These are phyloP conservation scores for Citrus medica DNA, from an alignment of 345 rosid genomes.

Conservation along the genomic window DNA sequence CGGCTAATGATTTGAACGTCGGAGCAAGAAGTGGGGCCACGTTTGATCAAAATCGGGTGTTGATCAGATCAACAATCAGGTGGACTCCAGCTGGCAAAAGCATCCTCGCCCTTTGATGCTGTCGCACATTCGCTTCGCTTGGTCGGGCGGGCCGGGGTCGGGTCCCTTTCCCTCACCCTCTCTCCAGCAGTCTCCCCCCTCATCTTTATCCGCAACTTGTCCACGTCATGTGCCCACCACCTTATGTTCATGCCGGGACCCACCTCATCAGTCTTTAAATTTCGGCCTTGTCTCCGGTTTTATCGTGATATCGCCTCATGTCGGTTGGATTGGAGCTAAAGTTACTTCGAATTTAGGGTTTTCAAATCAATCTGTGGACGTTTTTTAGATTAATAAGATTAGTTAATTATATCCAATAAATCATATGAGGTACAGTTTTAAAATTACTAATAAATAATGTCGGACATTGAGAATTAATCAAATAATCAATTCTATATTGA, in stretches of 20 bases:
- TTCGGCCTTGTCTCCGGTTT: too few species aligned
- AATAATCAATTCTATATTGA: too few species aligned
- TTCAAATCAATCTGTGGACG: too few species aligned
- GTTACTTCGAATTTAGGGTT: too few species aligned
- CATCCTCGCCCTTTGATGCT: conserved; percentile 11
- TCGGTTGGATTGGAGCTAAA: too few species aligned
- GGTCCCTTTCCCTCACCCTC: not conserved
- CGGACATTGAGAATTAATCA: too few species aligned
- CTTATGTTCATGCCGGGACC: not conserved
- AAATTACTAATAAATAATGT: too few species aligned
- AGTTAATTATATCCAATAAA: too few species aligned
- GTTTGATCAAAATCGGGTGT: not conserved
- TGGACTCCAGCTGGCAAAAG: conserved; percentile 32
- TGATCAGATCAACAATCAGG: conserved; percentile 16
- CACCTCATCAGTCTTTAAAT: not conserved
- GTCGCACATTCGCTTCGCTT: conserved; percentile 6
- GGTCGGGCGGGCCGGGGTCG: too few species aligned
- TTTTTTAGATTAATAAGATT: too few species aligned
- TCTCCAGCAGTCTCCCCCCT: not conserved
- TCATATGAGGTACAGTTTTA: too few species aligned
- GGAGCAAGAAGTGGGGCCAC: not conserved
- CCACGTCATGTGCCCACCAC: conserved; percentile 10
- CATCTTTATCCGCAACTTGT: not conserved
- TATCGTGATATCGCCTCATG: too few species aligned
- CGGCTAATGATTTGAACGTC: not conserved